phyloP scores from a whole-genome alignment of 352 stramenopile species.

The Phytophthora meadii region DNA sequence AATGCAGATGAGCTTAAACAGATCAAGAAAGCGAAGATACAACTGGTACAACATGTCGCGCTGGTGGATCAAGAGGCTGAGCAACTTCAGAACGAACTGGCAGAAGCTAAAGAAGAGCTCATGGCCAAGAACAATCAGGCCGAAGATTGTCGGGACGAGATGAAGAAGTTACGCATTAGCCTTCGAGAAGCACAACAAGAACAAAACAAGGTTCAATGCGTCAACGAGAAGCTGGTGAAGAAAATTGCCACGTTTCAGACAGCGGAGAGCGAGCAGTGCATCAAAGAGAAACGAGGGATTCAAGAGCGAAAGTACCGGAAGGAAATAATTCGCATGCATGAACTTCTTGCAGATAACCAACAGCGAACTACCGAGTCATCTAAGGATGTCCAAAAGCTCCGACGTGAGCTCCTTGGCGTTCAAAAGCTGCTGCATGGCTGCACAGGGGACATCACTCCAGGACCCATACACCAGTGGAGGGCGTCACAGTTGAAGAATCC shows the following conservation, averaged over 20 bases:
- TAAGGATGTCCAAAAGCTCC: constrained; percentile 57
- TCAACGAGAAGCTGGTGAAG: constrained; percentile 26
- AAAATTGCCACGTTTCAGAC: constrained; percentile 20
- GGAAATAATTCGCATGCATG: constrained; percentile 52
- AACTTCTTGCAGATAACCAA: constrained; percentile 58
- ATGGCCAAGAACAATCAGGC: constrained; percentile 41
- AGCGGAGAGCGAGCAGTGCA: constrained; percentile 1
- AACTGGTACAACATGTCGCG: constrained; percentile 15
- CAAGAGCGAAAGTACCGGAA: constrained; percentile 41
- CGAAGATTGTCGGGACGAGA: constrained; percentile 32
- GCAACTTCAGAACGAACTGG: constrained; percentile 38
- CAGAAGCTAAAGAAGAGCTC: constrained; percentile 42
- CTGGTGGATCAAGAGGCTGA: constrained; percentile 22
- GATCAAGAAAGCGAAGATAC: constrained; percentile 34
- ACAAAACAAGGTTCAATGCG: constrained; percentile 10
- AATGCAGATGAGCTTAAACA: constrained; percentile 30
- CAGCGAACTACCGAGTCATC: constrained; percentile 54
- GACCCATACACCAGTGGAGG: constrained; percentile 28
- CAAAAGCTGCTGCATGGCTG: constrained; percentile 54
- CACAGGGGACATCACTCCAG: constrained; percentile 15
- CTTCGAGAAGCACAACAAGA: constrained; percentile 28
- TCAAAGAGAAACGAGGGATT: constrained; percentile 27
- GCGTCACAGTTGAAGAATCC: constrained; percentile 37
- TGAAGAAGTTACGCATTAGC: constrained; percentile 23
- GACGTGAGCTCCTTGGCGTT: constrained; percentile 54